phyloP scores from a whole-genome alignment of 2,329 filamentous ascomycete genomes.

The Penicillium oxalicum region DNA sequence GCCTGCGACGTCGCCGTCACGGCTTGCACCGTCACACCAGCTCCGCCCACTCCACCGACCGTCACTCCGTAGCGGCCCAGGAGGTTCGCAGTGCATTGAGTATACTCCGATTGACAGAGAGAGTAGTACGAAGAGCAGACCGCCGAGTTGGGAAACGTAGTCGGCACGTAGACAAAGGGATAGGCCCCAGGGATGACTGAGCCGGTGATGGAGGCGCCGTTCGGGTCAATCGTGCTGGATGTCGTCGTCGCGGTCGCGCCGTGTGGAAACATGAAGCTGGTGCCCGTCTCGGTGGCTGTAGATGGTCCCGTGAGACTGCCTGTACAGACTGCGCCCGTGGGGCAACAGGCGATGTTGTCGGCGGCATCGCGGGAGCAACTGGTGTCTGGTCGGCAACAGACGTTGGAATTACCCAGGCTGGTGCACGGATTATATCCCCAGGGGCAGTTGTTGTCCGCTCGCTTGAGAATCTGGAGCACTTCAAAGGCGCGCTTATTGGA shows the following conservation, averaged over 20 bases:
- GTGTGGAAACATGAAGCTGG: constrained; percentile 33
- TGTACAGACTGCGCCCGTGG: constrained; percentile 52
- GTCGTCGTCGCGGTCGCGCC: constrained; percentile 29
- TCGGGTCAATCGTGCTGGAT: constrained; percentile 7
- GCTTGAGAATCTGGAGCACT: constrained; percentile 28
- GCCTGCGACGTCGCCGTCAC: constrained; percentile 38
- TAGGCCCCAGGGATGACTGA: constrained; percentile 47
- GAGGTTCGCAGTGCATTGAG: constrained; percentile 40
- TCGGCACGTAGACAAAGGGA: constrained; percentile 50
- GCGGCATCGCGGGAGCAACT: constrained; percentile 52
- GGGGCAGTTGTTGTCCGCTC: constrained; percentile 42
- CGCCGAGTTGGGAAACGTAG: constrained; percentile 47
- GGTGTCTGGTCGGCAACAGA: constrained; percentile 52
- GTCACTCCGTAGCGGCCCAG: constrained; percentile 50
- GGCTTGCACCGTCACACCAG: constrained; percentile 45
- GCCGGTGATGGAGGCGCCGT: constrained; percentile 24
- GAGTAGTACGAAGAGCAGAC: constrained; percentile 52
- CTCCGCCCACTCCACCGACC: constrained; percentile 43
- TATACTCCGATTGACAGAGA: constrained; percentile 45
- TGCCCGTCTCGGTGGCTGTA: constrained; percentile 17
- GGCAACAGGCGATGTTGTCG: constrained; percentile 58
- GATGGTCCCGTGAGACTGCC: constrained; percentile 43
- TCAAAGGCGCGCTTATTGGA: constrained; percentile 24
- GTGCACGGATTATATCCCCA: constrained; percentile 49
- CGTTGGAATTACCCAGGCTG: constrained; percentile 46